These are phyloP conservation scores for Yarrowia keelungensis DNA, from an alignment of 805 yeast genomes.

Conservation along the genomic window DNA sequence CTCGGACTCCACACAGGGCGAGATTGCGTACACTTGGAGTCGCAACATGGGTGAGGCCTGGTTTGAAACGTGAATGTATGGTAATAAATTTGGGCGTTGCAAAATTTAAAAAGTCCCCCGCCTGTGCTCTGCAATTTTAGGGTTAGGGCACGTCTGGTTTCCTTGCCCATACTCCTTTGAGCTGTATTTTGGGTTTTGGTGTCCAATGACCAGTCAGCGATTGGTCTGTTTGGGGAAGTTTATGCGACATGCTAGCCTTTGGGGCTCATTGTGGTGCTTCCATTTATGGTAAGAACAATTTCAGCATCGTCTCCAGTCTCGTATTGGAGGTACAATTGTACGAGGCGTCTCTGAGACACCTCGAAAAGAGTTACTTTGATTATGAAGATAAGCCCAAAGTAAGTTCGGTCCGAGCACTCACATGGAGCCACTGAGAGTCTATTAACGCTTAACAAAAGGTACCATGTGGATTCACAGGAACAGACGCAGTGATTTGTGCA, in stretches of 20 bases:
- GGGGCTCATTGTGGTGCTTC: no score
- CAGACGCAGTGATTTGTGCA: no score
- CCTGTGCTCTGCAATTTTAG: slow-evolving; percentile 1
- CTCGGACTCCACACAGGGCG: slow-evolving; percentile 22
- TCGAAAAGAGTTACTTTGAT: no score
- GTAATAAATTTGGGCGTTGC: background rate
- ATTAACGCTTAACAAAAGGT: background rate
- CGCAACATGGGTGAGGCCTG: slow-evolving; percentile 11
- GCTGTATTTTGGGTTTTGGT: slow-evolving; percentile 1
- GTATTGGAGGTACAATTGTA: no score
- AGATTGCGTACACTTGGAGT: slow-evolving; percentile 26
- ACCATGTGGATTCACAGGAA: no score
- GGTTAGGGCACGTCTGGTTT: slow-evolving; percentile 5
- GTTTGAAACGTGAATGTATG: slow-evolving; percentile 1
- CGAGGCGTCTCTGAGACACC: no score
- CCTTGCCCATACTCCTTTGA: background rate
- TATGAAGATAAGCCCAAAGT: background rate
- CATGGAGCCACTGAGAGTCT: background rate
- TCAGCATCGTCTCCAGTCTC: no score
- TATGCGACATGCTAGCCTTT: no score
- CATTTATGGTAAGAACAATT: no score
- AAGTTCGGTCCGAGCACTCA: background rate
- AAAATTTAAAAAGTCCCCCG: slow-evolving; percentile 9
- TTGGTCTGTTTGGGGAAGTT: no score
- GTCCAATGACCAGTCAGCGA: background rate